Evolutionary conservation across 2,329 filamentous ascomycete genomes (phyloP), one percentile per base, ranked within the genome.

Genomic region (Raffaelea albimanens): DNA sequence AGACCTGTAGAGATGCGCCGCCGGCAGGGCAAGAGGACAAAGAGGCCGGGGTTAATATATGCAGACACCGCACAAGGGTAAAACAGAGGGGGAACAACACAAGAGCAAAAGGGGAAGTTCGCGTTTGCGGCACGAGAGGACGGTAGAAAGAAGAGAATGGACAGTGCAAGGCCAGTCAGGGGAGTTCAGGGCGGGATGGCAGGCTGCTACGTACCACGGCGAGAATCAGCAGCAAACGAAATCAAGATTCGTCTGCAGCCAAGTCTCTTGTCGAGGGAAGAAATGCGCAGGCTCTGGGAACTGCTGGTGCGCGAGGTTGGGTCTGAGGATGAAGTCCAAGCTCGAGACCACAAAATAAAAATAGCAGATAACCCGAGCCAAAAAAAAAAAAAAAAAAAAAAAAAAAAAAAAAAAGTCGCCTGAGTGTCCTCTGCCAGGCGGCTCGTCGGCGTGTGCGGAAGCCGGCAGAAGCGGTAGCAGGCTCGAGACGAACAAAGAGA

Each of bases 161-260:
- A 42, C 41, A 47, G 5, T 25, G 9, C 7, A 40, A 29, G 13
- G 41, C 18, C 29, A 23, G 20, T 38, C 20, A 19, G 20, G 18
- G 31, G 23, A 5, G 14, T 36, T 5, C 2, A 9, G 33, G 8
- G 14, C 19, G 14, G 13, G 5, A 29, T n/a, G 29, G 21, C 29
- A 23, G 8, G 22, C 13, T 29, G 25, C 34, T 16, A 34, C 31
- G 31, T 48, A 55, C 53, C 50, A 47, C 44, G 21, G 44, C 39
- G 53, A 55, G 52, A 53, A 47, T 52, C 52, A 55, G 50, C 42
- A 22, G 44, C 53, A 55, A 48, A 50, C 53, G 53, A 52, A 47
- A 43, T n/a, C 23, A 18, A 45, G 19, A 23, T 49, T 51, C 52
- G 52, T 44, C 53, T 53, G 48, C 45, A 50, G 43, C 52, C 48